phyloP scores from a whole-genome alignment of 2,329 filamentous ascomycete species.

The Colletotrichum neosansevieriae region DNA sequence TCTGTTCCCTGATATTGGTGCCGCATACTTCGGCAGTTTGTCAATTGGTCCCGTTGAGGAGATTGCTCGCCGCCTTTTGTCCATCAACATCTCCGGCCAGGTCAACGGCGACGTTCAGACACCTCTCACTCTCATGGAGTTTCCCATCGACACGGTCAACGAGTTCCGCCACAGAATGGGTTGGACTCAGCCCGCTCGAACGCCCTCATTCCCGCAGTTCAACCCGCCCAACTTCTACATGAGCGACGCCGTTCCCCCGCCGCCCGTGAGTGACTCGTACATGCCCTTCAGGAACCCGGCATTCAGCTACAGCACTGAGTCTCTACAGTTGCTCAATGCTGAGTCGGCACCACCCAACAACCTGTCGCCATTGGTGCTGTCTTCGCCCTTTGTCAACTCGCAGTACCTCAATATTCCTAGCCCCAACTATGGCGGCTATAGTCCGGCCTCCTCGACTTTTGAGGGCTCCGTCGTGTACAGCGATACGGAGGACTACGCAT shows the following conservation, averaged over 20 bases:
- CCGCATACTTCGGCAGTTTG: slow-evolving; percentile 87
- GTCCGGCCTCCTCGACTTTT: slow-evolving; percentile 72
- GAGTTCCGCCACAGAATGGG: slow-evolving; percentile 79
- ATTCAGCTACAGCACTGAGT: slow-evolving; percentile 74
- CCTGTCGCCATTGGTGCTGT: slow-evolving; percentile 67
- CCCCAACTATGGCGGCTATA: slow-evolving; percentile 70
- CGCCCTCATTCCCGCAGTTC: slow-evolving; percentile 72
- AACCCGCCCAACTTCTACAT: slow-evolving; percentile 66
- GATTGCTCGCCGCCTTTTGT: slow-evolving; percentile 81
- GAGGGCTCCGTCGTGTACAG: slow-evolving; percentile 73
- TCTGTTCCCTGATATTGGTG: slow-evolving; percentile 90
- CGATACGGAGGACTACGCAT: slow-evolving; percentile 68
- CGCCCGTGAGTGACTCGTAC: slow-evolving; percentile 57
- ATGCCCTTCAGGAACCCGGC: slow-evolving; percentile 67
- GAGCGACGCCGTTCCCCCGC: slow-evolving; percentile 58
- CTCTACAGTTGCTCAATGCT: slow-evolving; percentile 67
- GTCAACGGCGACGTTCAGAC: slow-evolving; percentile 70
- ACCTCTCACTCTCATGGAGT: slow-evolving; percentile 76
- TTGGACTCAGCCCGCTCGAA: slow-evolving; percentile 71
- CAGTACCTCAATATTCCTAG: slow-evolving; percentile 75
- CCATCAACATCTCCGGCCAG: slow-evolving; percentile 72
- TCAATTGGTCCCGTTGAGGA: slow-evolving; percentile 86
- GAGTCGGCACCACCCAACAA: slow-evolving; percentile 60
- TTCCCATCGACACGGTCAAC: slow-evolving; percentile 75
- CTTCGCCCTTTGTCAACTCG: slow-evolving; percentile 65